Percentiles rank a stretch among this genome's conserved stretches.
Evolutionary conservation across 2,329 filamentous ascomycete genomes (phyloP).

Genomic region (Immersiporthe knoxdaviesiana): DNA sequence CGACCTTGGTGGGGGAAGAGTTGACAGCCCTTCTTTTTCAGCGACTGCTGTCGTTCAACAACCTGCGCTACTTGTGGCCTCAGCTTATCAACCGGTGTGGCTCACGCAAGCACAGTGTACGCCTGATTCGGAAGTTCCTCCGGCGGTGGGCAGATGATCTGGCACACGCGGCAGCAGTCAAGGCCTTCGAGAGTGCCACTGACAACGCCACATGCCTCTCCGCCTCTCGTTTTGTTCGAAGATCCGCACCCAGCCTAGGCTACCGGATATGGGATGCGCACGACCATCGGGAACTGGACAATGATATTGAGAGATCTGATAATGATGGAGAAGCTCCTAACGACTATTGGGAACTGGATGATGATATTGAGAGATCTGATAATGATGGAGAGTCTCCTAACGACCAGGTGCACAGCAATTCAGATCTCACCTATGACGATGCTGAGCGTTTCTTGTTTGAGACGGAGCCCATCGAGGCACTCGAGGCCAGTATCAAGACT

Average conservation of each 20-base stretch:
- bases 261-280: constrained; percentile 15
- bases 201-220: not conserved
- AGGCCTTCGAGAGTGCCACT: not conserved
- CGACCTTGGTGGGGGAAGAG: constrained; percentile 8
- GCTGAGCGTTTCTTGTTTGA: constrained; percentile 17
- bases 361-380: not conserved
- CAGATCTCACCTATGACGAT: not conserved
- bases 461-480: constrained; percentile 11
- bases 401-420: not conserved
- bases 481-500: constrained; percentile 6
- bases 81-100: not conserved
- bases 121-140: constrained; percentile 6
- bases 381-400: not conserved
- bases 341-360: not conserved
- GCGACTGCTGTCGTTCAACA: not conserved
- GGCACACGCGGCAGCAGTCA: not conserved
- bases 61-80: constrained; percentile 16
- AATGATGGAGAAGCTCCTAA: too few relatives aligned
- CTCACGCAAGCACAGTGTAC: not conserved
- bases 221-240: constrained; percentile 7
- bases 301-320: not conserved
- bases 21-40: constrained; percentile 6
- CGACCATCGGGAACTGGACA: not conserved
- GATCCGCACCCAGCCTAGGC: not conserved
- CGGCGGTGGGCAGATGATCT: constrained; percentile 18